Evolutionary conservation across 1,139 yeast species (phyloP).

Genomic region (Saccharomyces hybrid): DNA sequence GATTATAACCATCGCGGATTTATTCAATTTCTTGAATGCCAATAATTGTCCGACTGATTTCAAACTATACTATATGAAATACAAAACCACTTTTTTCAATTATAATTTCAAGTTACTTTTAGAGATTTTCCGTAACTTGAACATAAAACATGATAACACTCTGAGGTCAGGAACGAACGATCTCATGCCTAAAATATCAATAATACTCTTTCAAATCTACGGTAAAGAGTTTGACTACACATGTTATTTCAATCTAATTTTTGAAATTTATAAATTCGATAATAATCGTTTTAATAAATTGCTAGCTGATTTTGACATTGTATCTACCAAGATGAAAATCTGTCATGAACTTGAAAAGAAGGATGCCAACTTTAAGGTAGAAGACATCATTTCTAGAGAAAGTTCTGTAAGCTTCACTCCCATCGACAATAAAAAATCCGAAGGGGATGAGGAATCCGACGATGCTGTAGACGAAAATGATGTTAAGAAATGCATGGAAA

Average conservation of each 20-base stretch:
- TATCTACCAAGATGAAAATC: slow-evolving; percentile 26
- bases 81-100: slow-evolving; percentile 23
- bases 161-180: not conserved
- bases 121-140: slow-evolving; percentile 4
- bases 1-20: slow-evolving; percentile 2
- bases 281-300: slow-evolving; percentile 11
- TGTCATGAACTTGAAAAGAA: slow-evolving; percentile 23
- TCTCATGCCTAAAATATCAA: slow-evolving; percentile 4
- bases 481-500: slow-evolving; percentile 29
- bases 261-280: slow-evolving; percentile 12
- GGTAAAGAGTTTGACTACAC: slow-evolving; percentile 27
- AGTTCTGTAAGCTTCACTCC: slow-evolving; percentile 8
- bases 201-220: slow-evolving; percentile 15
- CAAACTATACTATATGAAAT: slow-evolving; percentile 25
- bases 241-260: slow-evolving; percentile 20
- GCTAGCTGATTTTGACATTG: slow-evolving; percentile 15
- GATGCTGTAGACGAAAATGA: slow-evolving; percentile 11
- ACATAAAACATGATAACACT: not conserved
- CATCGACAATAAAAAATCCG: slow-evolving; percentile 14
- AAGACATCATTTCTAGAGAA: slow-evolving; percentile 2
- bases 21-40: slow-evolving; percentile 10
- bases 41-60: slow-evolving; percentile 10
- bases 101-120: slow-evolving; percentile 16
- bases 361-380: slow-evolving; percentile 15
- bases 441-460: slow-evolving; percentile 14